Conservation (phyloP, 176 grass and related monocot species). For the Lolium perenne region DNA sequence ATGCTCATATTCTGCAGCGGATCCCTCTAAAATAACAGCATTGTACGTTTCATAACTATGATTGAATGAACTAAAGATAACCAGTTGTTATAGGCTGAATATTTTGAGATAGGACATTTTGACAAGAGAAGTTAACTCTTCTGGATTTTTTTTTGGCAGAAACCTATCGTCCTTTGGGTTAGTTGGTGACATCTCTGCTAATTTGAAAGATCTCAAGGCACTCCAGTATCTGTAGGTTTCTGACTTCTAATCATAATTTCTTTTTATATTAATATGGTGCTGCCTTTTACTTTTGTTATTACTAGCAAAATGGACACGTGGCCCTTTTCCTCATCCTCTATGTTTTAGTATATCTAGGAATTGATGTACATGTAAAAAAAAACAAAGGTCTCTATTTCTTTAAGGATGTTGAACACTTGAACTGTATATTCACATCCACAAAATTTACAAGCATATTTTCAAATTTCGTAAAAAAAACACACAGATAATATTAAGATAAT, state of each 20-base stretch:
- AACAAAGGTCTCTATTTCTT: not conserved
- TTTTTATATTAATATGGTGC: not conserved
- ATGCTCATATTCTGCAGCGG: constrained; percentile 35
- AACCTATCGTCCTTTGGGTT: constrained; percentile 56
- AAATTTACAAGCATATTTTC: not conserved
- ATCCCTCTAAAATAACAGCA: constrained; percentile 44
- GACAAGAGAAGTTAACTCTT: constrained; percentile 12
- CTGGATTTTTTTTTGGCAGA: constrained; percentile 42
- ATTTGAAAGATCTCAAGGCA: constrained; percentile 46
- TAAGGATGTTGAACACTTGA: not conserved
- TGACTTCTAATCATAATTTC: constrained; percentile 9
- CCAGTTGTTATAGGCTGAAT: not conserved
- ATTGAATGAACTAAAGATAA: constrained; percentile 22
- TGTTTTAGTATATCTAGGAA: constrained; percentile 1
- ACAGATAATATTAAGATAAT: constrained; percentile 1
- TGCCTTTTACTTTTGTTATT: not conserved
- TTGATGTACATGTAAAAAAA: constrained; percentile 15
- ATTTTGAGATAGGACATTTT: not conserved
- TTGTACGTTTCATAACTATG: constrained; percentile 41
- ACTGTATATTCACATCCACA: not conserved
- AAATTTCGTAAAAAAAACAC: not conserved
- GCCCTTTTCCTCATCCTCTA: not conserved
- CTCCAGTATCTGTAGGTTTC: constrained; percentile 53
- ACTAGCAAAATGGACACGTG: not conserved
- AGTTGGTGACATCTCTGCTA: constrained; percentile 40